Base-by-base conservation (phyloP, 2,329 filamentous ascomycete genomes). In the Monosporascus ibericus region DNA sequence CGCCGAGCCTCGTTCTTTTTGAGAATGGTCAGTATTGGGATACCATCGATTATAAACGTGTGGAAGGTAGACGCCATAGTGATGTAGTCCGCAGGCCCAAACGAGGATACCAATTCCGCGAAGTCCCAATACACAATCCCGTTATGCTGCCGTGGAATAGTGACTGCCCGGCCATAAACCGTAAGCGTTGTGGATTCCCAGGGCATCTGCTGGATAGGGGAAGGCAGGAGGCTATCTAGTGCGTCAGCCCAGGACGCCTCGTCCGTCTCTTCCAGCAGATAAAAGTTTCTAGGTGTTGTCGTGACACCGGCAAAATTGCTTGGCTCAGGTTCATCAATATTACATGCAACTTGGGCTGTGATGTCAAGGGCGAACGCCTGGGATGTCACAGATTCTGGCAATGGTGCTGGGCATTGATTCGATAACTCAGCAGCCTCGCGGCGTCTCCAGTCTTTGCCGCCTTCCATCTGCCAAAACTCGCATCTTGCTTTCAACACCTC, bases 401-500 rank as follows among this genome's bases (percentile, higher is more conserved):
- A 50, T 38, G 58, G 58, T 48, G 14, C 55, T 40, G 36, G 27
- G 48, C 18, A 47, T 37, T 54, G 52, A 24, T 30, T 49, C 11
- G 62, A 57, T 34, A 69, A 67, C 47, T 63, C 58, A 37, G 70
- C 69, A 30, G 66, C 70, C 50, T 86, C 82, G 48, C 78, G 72
- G 58, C 82, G 72, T 58, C 88, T 75, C 75, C 87, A 92, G 63
- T 94, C 89, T 51, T 75, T 81, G 2, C 79, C 79, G 1, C 87
- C 85, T 59, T 90, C 86, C 80, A 92, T 91, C 65, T 92, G 86
- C 87, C 87, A 92, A 48, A 92, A 84, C 61, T 92, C 88, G 64
- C 89, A 92, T 51, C 88, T 77, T 9, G 87, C 85, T 64, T 87
- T 88, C 37, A 92, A 66, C 0, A 92, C 84, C 44, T 91, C 85